These are phyloP conservation scores for Lentinula sp. DNA, from an alignment of 768 basidiomycete genomes.

Conservation along the genomic window DNA sequence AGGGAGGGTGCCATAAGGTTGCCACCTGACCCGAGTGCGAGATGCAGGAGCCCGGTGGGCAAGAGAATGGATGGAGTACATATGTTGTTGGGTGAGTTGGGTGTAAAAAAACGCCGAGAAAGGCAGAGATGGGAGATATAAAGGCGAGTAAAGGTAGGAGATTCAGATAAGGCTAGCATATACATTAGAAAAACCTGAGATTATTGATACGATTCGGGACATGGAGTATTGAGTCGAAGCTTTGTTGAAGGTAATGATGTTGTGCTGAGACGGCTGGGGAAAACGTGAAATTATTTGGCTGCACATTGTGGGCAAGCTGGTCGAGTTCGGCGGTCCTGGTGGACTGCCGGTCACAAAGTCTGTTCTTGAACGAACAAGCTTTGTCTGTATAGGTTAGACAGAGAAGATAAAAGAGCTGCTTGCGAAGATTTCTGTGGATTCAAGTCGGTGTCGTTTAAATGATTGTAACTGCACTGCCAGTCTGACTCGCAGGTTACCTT, in stretches of 20 bases:
- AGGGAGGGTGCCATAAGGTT: constrained; percentile 58
- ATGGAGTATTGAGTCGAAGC: constrained; percentile 6
- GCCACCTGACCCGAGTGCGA: constrained; percentile 72
- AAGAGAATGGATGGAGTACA: constrained; percentile 31
- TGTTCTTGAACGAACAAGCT: constrained; percentile 26
- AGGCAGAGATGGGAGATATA: constrained; percentile 13
- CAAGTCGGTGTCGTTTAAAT: constrained; percentile 5
- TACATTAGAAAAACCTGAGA: constrained; percentile 22
- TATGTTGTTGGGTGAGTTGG: constrained; percentile 13
- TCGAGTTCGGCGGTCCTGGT: background rate
- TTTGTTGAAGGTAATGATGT: background rate
- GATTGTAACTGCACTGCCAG: constrained; percentile 11
- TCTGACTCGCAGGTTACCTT: background rate
- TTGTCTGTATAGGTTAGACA: constrained; percentile 11
- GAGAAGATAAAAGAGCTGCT: constrained; percentile 11
- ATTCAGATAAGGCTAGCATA: constrained; percentile 30
- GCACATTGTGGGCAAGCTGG: constrained; percentile 35
- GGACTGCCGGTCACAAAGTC: constrained; percentile 34
- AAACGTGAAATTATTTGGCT: constrained; percentile 19
- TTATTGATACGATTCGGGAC: constrained; percentile 10
- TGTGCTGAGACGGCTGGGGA: constrained; percentile 13
- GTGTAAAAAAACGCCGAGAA: constrained; percentile 20
- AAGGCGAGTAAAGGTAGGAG: constrained; percentile 18
- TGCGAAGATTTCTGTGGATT: background rate
- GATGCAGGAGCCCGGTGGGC: constrained; percentile 69